Base-by-base conservation (phyloP, 305 asterid genomes). In the Nicotiana rustica region DNA sequence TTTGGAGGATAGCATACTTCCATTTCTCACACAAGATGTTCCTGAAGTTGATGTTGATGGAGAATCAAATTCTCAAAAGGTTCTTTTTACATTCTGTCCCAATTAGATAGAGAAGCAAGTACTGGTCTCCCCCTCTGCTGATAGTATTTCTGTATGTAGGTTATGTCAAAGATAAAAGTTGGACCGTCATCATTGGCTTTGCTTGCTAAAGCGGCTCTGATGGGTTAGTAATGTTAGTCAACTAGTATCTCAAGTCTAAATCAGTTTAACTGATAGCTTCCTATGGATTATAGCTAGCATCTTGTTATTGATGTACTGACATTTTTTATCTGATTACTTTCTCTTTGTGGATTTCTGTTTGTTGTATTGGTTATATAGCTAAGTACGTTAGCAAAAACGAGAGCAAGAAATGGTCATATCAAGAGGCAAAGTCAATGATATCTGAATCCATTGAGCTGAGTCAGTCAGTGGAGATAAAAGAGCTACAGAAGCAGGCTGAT, bases 111-210 rank as follows among this genome's bases (percentile, higher is more conserved):
- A 67, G 17, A 71, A 68, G 55, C 64, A 69, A 18, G 79, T 35
- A 38, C 38, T 44, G 25, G 56, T 55, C 47, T 44, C 41, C 57
- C 38, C 57, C 52, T n/a, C 78, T 10, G 5, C 83, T 81, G 25
- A 81, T 52, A 33, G 60, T 68, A 56, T 82, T 31, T 81, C 61
- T 14, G n/a, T 66, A 73, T 89, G 91, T 89, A 97, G 99, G 98
- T 91, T 76, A 87, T 95, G 85, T 91, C 97, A 77, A 97, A 92
- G 90, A 92, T 93, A 77, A 93, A 92, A 85, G 92, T 97, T 71
- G 97, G 99, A 82, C 97, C 99, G 59, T 90, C 98, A 86, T 97
- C 99, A 65, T 86, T 86, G 86, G 99, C 97, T 89, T 91, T 93
- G 90, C 90, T 95, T 61, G 95, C 95, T 77, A 97, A 91, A 89